Evolutionary conservation across 1,284 basidiomycete genomes (phyloP).

Genomic region (Tilletia walkeri): DNA sequence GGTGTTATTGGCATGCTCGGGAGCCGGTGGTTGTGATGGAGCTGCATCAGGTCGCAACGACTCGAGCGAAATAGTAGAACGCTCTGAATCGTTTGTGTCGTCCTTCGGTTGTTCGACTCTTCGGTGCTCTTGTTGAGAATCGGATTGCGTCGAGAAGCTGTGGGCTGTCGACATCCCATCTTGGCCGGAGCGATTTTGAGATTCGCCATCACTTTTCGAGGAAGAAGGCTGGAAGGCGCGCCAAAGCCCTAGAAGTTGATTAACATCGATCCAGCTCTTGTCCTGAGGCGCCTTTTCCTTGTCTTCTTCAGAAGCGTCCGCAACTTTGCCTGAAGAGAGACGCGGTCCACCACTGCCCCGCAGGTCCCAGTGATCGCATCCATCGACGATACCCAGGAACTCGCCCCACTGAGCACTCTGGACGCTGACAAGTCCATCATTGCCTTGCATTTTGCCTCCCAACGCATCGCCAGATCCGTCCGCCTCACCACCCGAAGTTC

Average conservation of each 20-base stretch:
- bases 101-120: neutral
- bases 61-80: neutral
- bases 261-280: constrained; percentile 47
- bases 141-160: neutral
- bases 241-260: constrained; percentile 30
- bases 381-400: constrained; percentile 80
- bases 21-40: neutral
- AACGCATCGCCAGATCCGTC: constrained; percentile 56
- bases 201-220: neutral
- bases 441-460: constrained; percentile 69
- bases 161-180: neutral
- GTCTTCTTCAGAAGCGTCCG: constrained; percentile 27
- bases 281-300: constrained; percentile 10
- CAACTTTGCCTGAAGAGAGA: constrained; percentile 44
- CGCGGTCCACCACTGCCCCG: constrained; percentile 67
- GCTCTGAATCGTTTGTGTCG: neutral
- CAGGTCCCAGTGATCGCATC: constrained; percentile 95
- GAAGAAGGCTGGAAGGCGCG: neutral
- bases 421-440: constrained; percentile 92
- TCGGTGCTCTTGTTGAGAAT: neutral
- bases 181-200: neutral
- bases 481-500: constrained; percentile 41
- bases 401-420: constrained; percentile 51
- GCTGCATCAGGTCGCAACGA: neutral
- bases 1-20: neutral